phyloP scores from a whole-genome alignment of 202 grass and related monocot genomes.

The Bolboschoenoplectus hybrid region DNA sequence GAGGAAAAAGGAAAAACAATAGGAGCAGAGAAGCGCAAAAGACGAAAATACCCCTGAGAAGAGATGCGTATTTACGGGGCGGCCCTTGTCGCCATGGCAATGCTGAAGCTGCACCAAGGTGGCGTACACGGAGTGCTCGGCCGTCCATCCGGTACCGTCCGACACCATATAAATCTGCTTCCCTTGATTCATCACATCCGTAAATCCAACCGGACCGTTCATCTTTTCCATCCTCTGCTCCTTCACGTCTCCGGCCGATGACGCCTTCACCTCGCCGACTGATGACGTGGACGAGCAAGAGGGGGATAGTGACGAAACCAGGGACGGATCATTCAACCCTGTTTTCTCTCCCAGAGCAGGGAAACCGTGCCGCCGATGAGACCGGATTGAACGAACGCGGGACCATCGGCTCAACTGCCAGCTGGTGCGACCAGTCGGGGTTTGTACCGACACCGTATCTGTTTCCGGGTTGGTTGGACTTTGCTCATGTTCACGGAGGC shows the following conservation, averaged over 20 bases:
- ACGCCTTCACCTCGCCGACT: background rate
- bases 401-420: slow-evolving; percentile 74
- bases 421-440: slow-evolving; percentile 21
- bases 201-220: slow-evolving; percentile 27
- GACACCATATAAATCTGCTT: slow-evolving; percentile 96
- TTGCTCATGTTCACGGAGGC: background rate
- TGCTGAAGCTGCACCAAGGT: slow-evolving; percentile 86
- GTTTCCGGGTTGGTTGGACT: background rate
- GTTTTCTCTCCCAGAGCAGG: slow-evolving; percentile 35
- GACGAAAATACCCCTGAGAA: slow-evolving; percentile 71
- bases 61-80: slow-evolving; percentile 73
- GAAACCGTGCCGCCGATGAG: slow-evolving; percentile 48
- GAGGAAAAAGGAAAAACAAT: background rate
- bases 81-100: slow-evolving; percentile 59
- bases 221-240: slow-evolving; percentile 16
- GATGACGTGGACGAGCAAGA: slow-evolving; percentile 22
- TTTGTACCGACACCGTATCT: background rate
- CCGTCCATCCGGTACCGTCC: slow-evolving; percentile 85
- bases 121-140: slow-evolving; percentile 89
- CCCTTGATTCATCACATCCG: slow-evolving; percentile 25
- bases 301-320: background rate
- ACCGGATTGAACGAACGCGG: slow-evolving; percentile 63
- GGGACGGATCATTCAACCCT: background rate
- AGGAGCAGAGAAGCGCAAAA: background rate
- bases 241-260: background rate